These are phyloP conservation scores for Coix lacrymajobi DNA, from an alignment of 176 grass and related monocot species.

Conservation along the genomic window DNA sequence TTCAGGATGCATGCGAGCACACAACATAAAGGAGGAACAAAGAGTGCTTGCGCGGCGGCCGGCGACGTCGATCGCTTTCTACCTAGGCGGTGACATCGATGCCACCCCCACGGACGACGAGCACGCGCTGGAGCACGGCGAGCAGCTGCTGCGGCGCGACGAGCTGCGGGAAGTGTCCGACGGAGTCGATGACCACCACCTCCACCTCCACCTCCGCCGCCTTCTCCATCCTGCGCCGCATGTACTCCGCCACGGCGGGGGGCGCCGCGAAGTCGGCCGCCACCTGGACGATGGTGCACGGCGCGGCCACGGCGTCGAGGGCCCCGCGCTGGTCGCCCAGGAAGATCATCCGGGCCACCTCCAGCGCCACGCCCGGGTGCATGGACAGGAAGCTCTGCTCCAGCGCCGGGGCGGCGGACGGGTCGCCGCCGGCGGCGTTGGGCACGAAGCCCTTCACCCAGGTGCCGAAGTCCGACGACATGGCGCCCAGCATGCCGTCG, in stretches of 20 bases:
- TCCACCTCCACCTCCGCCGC: not conserved
- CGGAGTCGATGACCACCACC: conserved; percentile 39
- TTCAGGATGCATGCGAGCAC: no score
- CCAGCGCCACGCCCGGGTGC: conserved; percentile 41
- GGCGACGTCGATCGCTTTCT: no score
- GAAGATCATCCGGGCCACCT: conserved; percentile 58
- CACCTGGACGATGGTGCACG: conserved; percentile 54
- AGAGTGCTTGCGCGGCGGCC: no score
- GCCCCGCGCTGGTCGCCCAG: conserved; percentile 48
- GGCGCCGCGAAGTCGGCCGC: conserved; percentile 46
- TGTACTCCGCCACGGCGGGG: conserved; percentile 40
- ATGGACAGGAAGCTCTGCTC: conserved; percentile 49
- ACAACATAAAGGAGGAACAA: no score
- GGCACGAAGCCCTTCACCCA: conserved; percentile 52
- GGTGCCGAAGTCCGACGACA: conserved; percentile 38
- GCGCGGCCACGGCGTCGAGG: conserved; percentile 22
- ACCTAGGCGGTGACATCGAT: no score
- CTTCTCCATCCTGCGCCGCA: conserved; percentile 26
- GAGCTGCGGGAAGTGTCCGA: conserved; percentile 80
- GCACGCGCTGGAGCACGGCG: conserved; percentile 38
- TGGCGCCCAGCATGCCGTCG: conserved; percentile 38
- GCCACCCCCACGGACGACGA: no score
- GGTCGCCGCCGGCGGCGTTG: conserved; percentile 31
- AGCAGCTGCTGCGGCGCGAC: conserved; percentile 23
- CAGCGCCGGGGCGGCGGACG: not conserved